Conservation (phyloP, 805 yeast species). For the Cyberlindnera bimundalis region DNA sequence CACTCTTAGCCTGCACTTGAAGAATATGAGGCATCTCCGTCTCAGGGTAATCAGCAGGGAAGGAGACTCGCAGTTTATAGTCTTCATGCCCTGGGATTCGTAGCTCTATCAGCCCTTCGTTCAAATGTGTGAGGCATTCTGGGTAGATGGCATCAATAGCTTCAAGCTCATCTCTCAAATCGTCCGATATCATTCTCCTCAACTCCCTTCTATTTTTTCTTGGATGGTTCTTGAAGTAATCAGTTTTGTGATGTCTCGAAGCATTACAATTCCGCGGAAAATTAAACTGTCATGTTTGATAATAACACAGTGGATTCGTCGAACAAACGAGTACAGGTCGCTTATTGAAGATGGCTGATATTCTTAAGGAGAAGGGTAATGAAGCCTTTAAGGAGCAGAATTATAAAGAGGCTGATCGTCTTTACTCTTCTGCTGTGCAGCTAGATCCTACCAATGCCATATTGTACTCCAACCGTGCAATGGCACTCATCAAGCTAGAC, state of each 20-base stretch:
- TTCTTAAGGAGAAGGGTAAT: conserved; percentile 45
- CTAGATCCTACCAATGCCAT: conserved; percentile 49
- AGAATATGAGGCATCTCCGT: conserved; percentile 55
- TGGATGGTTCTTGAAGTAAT: too few species aligned
- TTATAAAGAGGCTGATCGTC: conserved; percentile 47
- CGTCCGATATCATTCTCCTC: conserved; percentile 38
- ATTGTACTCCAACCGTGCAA: conserved; percentile 65
- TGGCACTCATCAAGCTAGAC: conserved; percentile 52
- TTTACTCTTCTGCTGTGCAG: conserved; percentile 54
- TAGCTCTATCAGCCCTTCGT: conserved; percentile 41
- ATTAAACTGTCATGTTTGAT: too few species aligned
- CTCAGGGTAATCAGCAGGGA: conserved; percentile 70
- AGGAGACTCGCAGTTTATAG: conserved; percentile 60
- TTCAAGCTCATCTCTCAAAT: conserved; percentile 65
- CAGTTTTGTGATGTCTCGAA: too few species aligned
- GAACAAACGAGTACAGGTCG: neutral
- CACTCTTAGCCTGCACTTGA: conserved; percentile 43
- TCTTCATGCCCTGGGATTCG: conserved; percentile 60
- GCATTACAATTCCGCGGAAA: neutral
- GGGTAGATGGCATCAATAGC: conserved; percentile 91
- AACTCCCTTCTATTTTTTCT: too few species aligned
- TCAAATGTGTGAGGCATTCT: conserved; percentile 41
- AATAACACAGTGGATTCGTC: neutral
- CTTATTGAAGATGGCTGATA: conserved; percentile 24
- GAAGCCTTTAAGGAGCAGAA: conserved; percentile 43